Conservation (phyloP, 2,329 filamentous ascomycete species). For the Penicillium polonicum region DNA sequence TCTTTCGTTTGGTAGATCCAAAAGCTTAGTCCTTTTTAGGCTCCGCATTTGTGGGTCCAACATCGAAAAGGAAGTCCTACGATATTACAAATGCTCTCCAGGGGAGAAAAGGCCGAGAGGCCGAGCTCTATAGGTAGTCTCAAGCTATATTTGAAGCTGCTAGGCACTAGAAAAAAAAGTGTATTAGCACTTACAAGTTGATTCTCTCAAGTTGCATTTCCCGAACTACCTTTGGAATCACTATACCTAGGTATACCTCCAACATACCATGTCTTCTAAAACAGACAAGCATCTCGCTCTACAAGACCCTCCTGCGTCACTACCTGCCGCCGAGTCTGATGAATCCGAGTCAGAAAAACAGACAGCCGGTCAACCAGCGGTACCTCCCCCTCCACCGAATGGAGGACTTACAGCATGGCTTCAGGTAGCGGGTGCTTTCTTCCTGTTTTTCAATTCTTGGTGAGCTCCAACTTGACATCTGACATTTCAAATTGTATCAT, state of each 20-base stretch:
- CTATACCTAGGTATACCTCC: neutral
- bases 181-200: neutral
- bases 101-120: neutral
- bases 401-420: slow-evolving; percentile 24
- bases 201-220: neutral
- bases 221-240: neutral
- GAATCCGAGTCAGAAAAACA: neutral
- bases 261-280: neutral
- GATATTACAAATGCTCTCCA: neutral
- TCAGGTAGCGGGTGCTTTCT: slow-evolving; percentile 23
- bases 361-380: neutral
- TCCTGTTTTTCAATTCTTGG: slow-evolving; percentile 28
- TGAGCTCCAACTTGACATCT: neutral
- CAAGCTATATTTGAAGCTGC: neutral
- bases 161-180: neutral
- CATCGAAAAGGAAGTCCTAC: neutral
- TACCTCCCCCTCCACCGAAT: slow-evolving; percentile 14
- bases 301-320: neutral
- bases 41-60: neutral
- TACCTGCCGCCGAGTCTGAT: neutral
- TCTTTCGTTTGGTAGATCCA: neutral
- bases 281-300: neutral
- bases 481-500: neutral
- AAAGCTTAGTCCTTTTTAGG: neutral
- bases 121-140: neutral